Evolutionary conservation across 75 land plant species (phyloP), one percentile per base, ranked within the genome.

Genomic region (Selaginella tamariscina): DNA sequence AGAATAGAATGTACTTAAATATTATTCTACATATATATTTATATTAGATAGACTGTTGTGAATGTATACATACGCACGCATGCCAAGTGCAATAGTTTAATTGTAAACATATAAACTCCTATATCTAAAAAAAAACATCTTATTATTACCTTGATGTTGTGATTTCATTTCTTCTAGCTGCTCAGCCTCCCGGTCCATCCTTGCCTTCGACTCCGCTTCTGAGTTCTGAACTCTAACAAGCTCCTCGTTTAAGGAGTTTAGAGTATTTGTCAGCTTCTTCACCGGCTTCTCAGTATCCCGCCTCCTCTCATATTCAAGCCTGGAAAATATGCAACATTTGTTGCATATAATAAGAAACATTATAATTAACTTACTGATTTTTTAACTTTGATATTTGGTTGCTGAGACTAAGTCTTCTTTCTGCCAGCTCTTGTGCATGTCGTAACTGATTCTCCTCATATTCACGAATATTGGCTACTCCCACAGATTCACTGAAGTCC

Each of bases 371-470:
- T 54, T 85, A 95, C 99, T 95, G 99, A 67, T 82, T 87, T 59
- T 85, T 95, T 73, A 95, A 63, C 76, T 95, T 95, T 26, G 97
- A 70, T 29, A 91, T 76, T 71, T 91, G 99, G 56, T 65, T 87
- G 73, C 73, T 82, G 71, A 95, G 73, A 18, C 71, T 72, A 57
- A 95, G 78, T 75, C 82, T 82, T 65, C 85, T 77, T 64, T 87
- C 99, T 54, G 88, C 84, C 60, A 82, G 44, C 56, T 87, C 80
- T 69, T 90, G 85, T 0, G 87, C 97, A 72, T 63, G 86, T 59
- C 80, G 81, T 21, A 95, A 80, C 57, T 95, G 99, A 67, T 79
- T 85, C 65, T 95, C 99, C 75, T 95, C 99, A 75, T 95, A 95
- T 56, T 87, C 99, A 64, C 99, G 92, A 54, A 95, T 95, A 73